Evolutionary conservation across 176 grass and related monocot species (phyloP).

Genomic region (Pontederia crassipes): DNA sequence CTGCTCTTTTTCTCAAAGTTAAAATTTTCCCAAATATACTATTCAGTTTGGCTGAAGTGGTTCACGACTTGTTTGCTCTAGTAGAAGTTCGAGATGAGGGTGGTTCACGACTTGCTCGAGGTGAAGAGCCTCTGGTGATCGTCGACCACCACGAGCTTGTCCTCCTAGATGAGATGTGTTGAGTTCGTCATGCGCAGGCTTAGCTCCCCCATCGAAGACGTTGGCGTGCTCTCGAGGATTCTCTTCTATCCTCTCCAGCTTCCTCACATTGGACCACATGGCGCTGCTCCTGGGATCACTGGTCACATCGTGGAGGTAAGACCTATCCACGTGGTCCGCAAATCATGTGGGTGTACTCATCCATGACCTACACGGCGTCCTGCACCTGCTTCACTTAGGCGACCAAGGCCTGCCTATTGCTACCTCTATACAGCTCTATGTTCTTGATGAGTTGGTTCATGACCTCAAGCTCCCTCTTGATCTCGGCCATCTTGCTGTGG

Average conservation of each 20-base stretch:
- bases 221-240: not conserved
- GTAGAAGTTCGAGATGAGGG: slow-evolving; percentile 37
- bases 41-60: slow-evolving; percentile 25
- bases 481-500: slow-evolving; percentile 11
- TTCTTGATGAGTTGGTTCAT: slow-evolving; percentile 23
- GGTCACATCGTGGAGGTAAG: slow-evolving; percentile 6
- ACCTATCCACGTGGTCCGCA: not conserved
- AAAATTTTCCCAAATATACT: too few species aligned
- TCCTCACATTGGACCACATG: not conserved
- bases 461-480: slow-evolving; percentile 23
- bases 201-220: too few species aligned
- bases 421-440: not conserved
- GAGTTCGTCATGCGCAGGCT: not conserved
- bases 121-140: slow-evolving; percentile 16
- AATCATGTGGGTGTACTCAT: slow-evolving; percentile 19
- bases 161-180: slow-evolving; percentile 25
- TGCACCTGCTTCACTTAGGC: slow-evolving; percentile 21
- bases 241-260: not conserved
- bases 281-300: not conserved
- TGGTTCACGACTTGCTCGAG: slow-evolving; percentile 38
- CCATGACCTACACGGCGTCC: slow-evolving; percentile 25
- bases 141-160: slow-evolving; percentile 36
- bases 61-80: slow-evolving; percentile 4
- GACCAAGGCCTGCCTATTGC: not conserved
- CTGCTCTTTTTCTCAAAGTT: too few species aligned